Evolutionary conservation across 345 rosid species (phyloP).

Genomic region (Heritiera fomes): DNA sequence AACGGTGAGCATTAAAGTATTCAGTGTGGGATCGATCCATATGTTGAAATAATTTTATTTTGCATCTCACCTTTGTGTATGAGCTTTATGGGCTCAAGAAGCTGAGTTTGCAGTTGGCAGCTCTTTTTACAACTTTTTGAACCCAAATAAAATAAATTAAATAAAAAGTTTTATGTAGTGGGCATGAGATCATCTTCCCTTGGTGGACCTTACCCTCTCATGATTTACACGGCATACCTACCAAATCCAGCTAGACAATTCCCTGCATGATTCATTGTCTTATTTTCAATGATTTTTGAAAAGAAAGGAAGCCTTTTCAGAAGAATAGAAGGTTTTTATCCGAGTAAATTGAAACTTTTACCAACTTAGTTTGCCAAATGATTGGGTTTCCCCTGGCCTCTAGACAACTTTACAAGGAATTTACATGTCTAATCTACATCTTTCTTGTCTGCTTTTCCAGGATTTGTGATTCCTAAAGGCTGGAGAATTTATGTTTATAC

Average conservation of each 20-base stretch:
- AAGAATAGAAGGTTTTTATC: background rate
- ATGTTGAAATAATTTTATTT: background rate
- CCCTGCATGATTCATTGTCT: constrained; percentile 40
- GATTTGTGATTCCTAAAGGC: constrained; percentile 77
- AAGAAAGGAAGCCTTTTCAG: constrained; percentile 15
- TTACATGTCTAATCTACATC: background rate
- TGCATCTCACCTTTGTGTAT: background rate
- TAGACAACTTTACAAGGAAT: constrained; percentile 9
- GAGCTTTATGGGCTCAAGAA: constrained; percentile 39
- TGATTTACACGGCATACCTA: constrained; percentile 63
- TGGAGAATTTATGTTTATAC: constrained; percentile 95
- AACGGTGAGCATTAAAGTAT: constrained; percentile 47
- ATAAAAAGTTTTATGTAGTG: constrained; percentile 14
- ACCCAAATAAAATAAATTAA: no score
- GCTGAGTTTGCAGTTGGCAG: constrained; percentile 23
- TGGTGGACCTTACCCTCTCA: constrained; percentile 55
- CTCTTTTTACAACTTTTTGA: constrained; percentile 2
- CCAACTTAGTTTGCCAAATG: background rate
- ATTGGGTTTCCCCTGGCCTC: background rate
- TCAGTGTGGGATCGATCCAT: constrained; percentile 17
- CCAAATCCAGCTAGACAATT: constrained; percentile 63
- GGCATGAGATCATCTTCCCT: constrained; percentile 30
- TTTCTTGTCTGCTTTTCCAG: constrained; percentile 34
- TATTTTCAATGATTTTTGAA: constrained; percentile 40
- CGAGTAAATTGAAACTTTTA: background rate